Evolutionary conservation across 2,329 filamentous ascomycete genomes (phyloP).

Genomic region (Trichoderma afroharzianum): DNA sequence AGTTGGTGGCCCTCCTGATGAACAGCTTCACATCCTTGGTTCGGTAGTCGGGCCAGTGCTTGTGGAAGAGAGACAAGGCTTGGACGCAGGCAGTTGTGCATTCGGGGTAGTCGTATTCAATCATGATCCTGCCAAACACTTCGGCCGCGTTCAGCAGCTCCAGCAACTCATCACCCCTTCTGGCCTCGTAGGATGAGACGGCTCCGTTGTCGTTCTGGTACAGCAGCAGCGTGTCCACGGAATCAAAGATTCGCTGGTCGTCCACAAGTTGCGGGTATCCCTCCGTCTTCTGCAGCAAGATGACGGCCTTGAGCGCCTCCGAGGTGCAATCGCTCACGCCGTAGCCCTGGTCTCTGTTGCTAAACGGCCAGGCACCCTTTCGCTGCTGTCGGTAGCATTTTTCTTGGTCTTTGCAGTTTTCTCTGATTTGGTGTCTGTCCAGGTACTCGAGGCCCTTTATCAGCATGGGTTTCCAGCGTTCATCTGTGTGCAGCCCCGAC

Average conservation of each 20-base stretch:
- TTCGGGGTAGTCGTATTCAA: conserved; percentile 97
- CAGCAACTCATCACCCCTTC: conserved; percentile 70
- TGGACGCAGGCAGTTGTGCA: conserved; percentile 95
- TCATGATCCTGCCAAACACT: conserved; percentile 96
- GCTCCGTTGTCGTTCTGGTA: conserved; percentile 87
- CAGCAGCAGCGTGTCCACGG: conserved; percentile 83
- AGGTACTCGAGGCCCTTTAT: conserved; percentile 78
- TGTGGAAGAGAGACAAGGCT: conserved; percentile 75
- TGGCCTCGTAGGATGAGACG: conserved; percentile 85
- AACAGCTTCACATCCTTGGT: conserved; percentile 69
- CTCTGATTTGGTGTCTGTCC: conserved; percentile 85
- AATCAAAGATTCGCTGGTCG: conserved; percentile 76
- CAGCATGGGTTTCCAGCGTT: conserved; percentile 79
- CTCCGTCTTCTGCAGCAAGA: conserved; percentile 76
- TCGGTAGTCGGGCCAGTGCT: conserved; percentile 79
- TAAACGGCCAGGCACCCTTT: conserved; percentile 96
- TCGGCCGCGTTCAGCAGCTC: conserved; percentile 93
- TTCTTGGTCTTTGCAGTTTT: conserved; percentile 73
- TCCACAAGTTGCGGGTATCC: conserved; percentile 72
- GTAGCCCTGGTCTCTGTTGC: conserved; percentile 88
- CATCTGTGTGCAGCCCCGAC: conserved; percentile 71
- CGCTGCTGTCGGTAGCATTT: conserved; percentile 84
- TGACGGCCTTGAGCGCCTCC: conserved; percentile 81
- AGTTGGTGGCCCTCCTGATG: conserved; percentile 69
- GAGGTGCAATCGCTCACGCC: conserved; percentile 93